Base-by-base conservation (phyloP, 148 eudicot genomes). In the Vaccinium myrtillus region DNA sequence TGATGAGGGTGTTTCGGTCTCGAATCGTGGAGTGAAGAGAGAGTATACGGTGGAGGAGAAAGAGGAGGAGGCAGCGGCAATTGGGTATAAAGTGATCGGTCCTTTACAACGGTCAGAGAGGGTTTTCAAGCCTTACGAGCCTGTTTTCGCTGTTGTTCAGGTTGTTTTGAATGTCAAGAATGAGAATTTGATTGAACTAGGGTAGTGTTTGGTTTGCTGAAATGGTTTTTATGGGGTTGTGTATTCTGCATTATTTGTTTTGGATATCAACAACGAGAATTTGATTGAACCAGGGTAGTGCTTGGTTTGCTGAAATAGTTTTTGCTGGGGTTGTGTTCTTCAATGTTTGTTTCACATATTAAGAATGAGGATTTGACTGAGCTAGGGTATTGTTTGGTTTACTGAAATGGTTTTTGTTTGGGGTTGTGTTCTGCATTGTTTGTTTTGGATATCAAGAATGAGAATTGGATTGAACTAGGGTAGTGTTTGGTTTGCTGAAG, bases 91-190 rank as follows among this genome's bases (percentile, higher is more conserved):
- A 77, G 99, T 96, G 82, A 65, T 93, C 18, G 98, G 97, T 1
- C 98, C 93, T 19, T 87, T 96, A 8, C 75, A 89, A 80, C 87
- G 86, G 15, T 85, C 90, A 2, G 98, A 95, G 32, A 85, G 88
- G 73, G 93, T 90, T 49, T 92, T 93, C 71, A 96, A 92, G 79
- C 85, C 87, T 0, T 95, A 92, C 75, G 95, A 93, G 71, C 92
- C 98, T 13, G 95, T 90, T 46, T 96, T 91, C 49, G 99, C 98
- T 4, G 86, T 96, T 77, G 90, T 96, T 90, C 98, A 96, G 99
- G 99, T 96, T 74, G 74, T 5, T n/a, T 63, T 16, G 23, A 63
- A 30, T 61, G 19, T 15, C 69, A 32, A 55, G 59, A 79, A 30
- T 27, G 81, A 79, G 30, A 39, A 78, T 54, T 54, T 78, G 81